Percentiles rank a stretch among this genome's conserved stretches.
Evolutionary conservation across 2,329 filamentous ascomycete genomes (phyloP).

Genomic region (Colletotrichum tanaceti): DNA sequence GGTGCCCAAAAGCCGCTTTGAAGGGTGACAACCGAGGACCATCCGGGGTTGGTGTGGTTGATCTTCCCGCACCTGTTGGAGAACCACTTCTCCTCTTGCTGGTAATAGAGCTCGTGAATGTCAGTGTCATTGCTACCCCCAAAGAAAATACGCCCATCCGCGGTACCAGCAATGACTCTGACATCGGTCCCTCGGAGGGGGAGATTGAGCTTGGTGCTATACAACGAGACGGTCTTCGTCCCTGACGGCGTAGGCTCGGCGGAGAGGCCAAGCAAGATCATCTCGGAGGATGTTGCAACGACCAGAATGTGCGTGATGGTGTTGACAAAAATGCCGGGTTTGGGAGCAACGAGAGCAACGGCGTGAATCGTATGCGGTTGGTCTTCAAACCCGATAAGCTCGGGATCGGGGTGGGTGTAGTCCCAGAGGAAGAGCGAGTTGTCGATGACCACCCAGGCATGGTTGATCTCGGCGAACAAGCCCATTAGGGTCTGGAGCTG

Average conservation of each 20-base stretch:
- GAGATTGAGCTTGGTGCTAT: conserved; percentile 88
- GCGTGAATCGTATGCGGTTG: conserved; percentile 87
- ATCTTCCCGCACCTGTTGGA: conserved; percentile 87
- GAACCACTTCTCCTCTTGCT: conserved; percentile 98
- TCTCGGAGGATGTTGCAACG: conserved; percentile 85
- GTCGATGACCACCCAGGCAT: conserved; percentile 96
- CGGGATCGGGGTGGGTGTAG: conserved; percentile 91
- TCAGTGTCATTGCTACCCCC: conserved; percentile 84
- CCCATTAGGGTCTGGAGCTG: conserved; percentile 95
- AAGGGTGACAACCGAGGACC: conserved; percentile 71
- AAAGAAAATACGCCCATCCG: conserved; percentile 93
- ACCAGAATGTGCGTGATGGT: conserved; percentile 90
- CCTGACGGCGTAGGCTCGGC: conserved; percentile 75
- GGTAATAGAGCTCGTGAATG: conserved; percentile 93
- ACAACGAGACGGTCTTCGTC: conserved; percentile 79
- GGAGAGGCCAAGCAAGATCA: conserved; percentile 87
- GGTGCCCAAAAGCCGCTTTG: conserved; percentile 63
- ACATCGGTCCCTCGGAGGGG: conserved; percentile 82
- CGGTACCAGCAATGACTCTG: conserved; percentile 81
- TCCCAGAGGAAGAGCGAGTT: conserved; percentile 98
- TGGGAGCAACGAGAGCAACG: conserved; percentile 88
- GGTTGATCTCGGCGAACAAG: conserved; percentile 91
- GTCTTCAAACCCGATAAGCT: conserved; percentile 92
- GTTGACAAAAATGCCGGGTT: conserved; percentile 86
- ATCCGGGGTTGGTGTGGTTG: conserved; percentile 83